Percentiles rank a stretch among this genome's conserved stretches.
Conservation (phyloP, 2,329 filamentous ascomycete species). For the Hypoxylon sp. region DNA sequence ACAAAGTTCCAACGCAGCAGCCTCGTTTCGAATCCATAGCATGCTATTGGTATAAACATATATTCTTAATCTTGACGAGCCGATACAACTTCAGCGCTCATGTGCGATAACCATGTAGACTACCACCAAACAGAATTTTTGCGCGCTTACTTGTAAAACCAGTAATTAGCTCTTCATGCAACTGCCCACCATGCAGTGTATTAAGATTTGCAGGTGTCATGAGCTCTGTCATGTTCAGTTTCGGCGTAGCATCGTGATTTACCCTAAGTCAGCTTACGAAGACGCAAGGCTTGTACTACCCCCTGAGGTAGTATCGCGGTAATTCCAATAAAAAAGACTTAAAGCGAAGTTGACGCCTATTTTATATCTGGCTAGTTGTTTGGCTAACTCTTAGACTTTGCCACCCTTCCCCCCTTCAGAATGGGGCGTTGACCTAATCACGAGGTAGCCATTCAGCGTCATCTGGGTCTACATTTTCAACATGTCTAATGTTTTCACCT, state of each 20-base stretch:
- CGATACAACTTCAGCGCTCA: neutral
- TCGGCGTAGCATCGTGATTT: neutral
- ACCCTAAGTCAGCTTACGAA: neutral
- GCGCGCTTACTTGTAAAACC: neutral
- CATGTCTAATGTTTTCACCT: too few species aligned
- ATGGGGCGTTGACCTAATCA: neutral
- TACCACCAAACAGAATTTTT: neutral
- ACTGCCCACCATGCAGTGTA: too few species aligned
- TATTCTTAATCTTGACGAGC: too few species aligned
- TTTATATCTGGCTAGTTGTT: neutral
- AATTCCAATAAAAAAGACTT: neutral
- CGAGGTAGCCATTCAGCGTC: neutral
- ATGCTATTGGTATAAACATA: neutral
- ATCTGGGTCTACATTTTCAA: neutral
- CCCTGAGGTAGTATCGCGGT: neutral
- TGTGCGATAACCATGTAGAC: neutral
- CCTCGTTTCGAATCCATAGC: neutral
- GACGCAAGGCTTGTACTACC: neutral
- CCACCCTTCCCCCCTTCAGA: neutral
- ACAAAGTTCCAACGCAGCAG: neutral
- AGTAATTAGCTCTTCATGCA: too few species aligned
- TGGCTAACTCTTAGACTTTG: neutral
- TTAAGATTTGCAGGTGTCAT: too few species aligned
- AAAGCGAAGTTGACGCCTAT: neutral
- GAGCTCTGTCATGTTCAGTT: neutral